Conservation (phyloP, 208 protist genomes). For the Leishmania aethiopica region DNA sequence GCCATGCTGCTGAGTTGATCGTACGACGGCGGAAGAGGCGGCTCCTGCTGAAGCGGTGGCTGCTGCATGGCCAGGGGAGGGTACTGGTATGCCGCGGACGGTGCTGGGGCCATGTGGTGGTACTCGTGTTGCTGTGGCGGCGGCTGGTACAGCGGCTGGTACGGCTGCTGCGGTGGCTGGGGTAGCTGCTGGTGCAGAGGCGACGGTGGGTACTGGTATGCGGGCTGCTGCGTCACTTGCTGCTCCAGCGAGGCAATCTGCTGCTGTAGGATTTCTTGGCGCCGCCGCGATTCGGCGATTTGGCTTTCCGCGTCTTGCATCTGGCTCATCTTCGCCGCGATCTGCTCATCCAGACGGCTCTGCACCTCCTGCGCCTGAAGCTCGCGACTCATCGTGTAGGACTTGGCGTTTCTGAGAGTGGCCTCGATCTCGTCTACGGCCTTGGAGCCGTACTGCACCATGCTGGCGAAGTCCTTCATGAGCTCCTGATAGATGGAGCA, state of each 20-base stretch:
- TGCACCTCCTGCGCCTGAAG: conserved; percentile 65
- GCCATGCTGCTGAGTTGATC: conserved; percentile 25
- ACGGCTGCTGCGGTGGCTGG: neutral
- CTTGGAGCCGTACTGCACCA: conserved; percentile 51
- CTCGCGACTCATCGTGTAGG: conserved; percentile 61
- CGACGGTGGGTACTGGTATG: conserved; percentile 1
- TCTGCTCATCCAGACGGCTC: conserved; percentile 64
- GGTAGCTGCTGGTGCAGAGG: neutral
- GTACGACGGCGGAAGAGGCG: conserved; percentile 22
- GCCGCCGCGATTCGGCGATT: conserved; percentile 49
- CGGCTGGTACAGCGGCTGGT: neutral
- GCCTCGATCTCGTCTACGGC: conserved; percentile 57
- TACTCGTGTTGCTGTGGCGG: conserved; percentile 14
- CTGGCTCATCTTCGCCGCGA: conserved; percentile 71
- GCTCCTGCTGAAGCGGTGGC: neutral
- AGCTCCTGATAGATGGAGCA: conserved; percentile 57
- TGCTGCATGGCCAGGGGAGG: conserved; percentile 4
- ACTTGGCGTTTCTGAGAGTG: conserved; percentile 55
- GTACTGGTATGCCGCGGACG: neutral
- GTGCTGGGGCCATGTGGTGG: neutral
- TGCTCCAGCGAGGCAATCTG: conserved; percentile 36
- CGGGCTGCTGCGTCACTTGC: conserved; percentile 9
- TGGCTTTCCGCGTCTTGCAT: conserved; percentile 50
- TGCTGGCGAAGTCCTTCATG: conserved; percentile 50
- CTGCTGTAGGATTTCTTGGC: conserved; percentile 38